Conservation (phyloP, 1,284 basidiomycete genomes). For the Ustilago crameri region DNA sequence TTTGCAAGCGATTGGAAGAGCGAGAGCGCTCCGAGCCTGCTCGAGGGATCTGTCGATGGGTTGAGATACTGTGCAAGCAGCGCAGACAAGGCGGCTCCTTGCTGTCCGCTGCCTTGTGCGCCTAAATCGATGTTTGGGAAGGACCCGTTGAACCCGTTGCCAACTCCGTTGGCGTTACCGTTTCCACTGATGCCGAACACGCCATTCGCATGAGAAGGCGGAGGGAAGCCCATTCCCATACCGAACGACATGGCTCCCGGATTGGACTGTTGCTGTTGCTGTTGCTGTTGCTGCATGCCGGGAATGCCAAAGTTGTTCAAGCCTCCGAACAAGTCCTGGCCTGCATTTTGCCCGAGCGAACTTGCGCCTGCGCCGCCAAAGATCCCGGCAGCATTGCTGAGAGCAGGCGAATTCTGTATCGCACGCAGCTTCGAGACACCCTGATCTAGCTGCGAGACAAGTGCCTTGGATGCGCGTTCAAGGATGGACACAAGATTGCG, state of each 20-base stretch:
- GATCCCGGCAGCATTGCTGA: constrained; percentile 18
- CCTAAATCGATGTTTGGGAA: constrained; percentile 16
- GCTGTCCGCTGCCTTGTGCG: constrained; percentile 10
- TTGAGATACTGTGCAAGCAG: constrained; percentile 50
- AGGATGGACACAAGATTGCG: constrained; percentile 32
- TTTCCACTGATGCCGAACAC: constrained; percentile 20
- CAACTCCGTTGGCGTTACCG: constrained; percentile 5
- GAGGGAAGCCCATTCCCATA: constrained; percentile 24
- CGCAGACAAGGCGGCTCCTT: constrained; percentile 23
- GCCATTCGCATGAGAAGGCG: constrained; percentile 13
- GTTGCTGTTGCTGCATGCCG: constrained; percentile 15
- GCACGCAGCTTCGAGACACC: constrained; percentile 31
- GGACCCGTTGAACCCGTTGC: constrained; percentile 11
- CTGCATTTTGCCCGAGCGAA: constrained; percentile 8
- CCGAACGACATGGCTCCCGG: constrained; percentile 22
- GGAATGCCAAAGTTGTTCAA: constrained; percentile 22
- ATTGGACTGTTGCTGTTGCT: constrained; percentile 28
- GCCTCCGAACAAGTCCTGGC: constrained; percentile 29
- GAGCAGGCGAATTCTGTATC: constrained; percentile 18
- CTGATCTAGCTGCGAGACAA: constrained; percentile 35
- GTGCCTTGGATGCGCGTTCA: constrained; percentile 30
- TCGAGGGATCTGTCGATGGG: constrained; percentile 23
- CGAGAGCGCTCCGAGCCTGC: constrained; percentile 31
- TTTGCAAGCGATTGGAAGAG: constrained; percentile 39
- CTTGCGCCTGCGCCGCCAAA: constrained; percentile 11